A percentile compares a stretch with the other conserved stretches of the same genome.
Conservation (phyloP, 2,329 filamentous ascomycete genomes). For the Alternaria triticimaculans region DNA sequence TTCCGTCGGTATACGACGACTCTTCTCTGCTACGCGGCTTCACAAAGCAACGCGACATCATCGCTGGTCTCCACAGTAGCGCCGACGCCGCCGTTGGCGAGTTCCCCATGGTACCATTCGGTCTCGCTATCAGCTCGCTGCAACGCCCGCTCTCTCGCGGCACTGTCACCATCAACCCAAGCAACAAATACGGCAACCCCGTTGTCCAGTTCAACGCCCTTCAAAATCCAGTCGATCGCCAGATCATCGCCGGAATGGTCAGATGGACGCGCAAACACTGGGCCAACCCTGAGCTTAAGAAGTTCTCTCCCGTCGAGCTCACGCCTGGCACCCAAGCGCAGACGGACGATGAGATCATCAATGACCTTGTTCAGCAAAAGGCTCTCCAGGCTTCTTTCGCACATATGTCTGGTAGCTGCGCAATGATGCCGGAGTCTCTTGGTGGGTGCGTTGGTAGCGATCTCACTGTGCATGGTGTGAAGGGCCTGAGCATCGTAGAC, state of each 20-base stretch:
- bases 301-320: slow-evolving; percentile 42
- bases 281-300: slow-evolving; percentile 37
- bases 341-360: slow-evolving; percentile 36
- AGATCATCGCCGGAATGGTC: slow-evolving; percentile 44
- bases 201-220: slow-evolving; percentile 44
- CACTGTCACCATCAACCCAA: slow-evolving; percentile 46
- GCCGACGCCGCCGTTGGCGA: slow-evolving; percentile 42
- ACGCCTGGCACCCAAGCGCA: slow-evolving; percentile 30
- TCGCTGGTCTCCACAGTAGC: slow-evolving; percentile 25
- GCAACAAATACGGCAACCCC: slow-evolving; percentile 40
- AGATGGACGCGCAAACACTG: slow-evolving; percentile 46
- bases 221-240: slow-evolving; percentile 46
- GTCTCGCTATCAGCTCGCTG: slow-evolving; percentile 26
- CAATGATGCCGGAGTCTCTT: slow-evolving; percentile 37
- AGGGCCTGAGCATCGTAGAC: slow-evolving; percentile 40
- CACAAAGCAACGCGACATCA: slow-evolving; percentile 33
- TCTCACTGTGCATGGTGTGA: slow-evolving; percentile 34
- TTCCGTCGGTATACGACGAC: slow-evolving; percentile 26
- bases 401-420: slow-evolving; percentile 33
- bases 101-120: slow-evolving; percentile 36
- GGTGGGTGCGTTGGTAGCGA: slow-evolving; percentile 37
- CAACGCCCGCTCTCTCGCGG: slow-evolving; percentile 44
- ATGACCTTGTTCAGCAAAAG: slow-evolving; percentile 17
- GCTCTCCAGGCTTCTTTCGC: slow-evolving; percentile 30
- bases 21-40: slow-evolving; percentile 28